Percentiles rank a stretch among this genome's conserved stretches.
These are phyloP conservation scores for Ochromonas danica DNA, from an alignment of 108 stramenopile species.

Conservation along the genomic window DNA sequence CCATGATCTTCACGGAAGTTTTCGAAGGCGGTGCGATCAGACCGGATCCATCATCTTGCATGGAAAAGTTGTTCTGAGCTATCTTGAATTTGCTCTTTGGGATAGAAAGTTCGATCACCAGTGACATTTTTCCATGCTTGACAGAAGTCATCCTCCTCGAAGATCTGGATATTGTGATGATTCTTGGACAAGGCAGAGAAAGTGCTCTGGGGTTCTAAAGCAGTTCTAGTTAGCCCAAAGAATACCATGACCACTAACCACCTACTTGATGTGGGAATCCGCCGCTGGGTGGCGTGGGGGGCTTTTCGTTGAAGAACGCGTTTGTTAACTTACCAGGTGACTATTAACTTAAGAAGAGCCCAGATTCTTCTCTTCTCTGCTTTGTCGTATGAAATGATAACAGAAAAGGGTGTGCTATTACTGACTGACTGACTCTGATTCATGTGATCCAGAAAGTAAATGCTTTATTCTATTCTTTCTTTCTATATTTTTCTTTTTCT, in stretches of 20 bases:
- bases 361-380: too few species aligned
- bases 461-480: too few species aligned
- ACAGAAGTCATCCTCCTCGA: background rate
- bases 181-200: background rate
- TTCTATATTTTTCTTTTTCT: too few species aligned
- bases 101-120: background rate
- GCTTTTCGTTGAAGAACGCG: too few species aligned
- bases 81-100: background rate
- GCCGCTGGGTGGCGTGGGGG: too few species aligned
- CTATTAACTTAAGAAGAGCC: too few species aligned
- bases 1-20: background rate
- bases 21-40: background rate
- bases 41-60: background rate
- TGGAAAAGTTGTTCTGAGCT: background rate
- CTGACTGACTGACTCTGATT: too few species aligned
- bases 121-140: background rate
- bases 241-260: background rate
- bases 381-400: too few species aligned
- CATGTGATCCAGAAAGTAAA: too few species aligned
- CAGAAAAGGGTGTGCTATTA: too few species aligned
- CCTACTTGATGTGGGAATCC: too few species aligned
- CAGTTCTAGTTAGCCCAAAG: background rate
- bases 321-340: too few species aligned
- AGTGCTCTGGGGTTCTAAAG: background rate
- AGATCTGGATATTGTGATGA: background rate